Percentiles rank a stretch among this genome's conserved stretches.
Evolutionary conservation across 176 grass and related monocot species (phyloP).

Genomic region (Zoysia pacifica): DNA sequence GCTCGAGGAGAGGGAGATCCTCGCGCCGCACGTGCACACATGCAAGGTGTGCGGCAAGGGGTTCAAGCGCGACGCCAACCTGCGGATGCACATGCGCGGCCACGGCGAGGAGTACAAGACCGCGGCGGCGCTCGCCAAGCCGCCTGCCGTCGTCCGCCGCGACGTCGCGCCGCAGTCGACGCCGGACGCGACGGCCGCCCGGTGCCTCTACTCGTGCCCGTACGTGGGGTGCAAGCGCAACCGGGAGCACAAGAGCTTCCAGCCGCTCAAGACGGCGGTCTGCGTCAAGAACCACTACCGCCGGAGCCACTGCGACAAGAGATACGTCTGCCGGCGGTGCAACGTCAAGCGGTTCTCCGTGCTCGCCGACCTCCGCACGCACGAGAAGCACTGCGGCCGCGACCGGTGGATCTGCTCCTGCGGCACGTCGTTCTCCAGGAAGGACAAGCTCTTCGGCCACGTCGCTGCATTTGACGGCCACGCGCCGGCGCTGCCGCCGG

Average conservation of each 20-base stretch:
- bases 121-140: slow-evolving; percentile 65
- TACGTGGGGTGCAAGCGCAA: slow-evolving; percentile 84
- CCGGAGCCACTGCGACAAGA: slow-evolving; percentile 92
- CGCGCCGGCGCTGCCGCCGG: slow-evolving; percentile 49
- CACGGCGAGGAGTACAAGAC: slow-evolving; percentile 87
- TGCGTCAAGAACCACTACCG: slow-evolving; percentile 98
- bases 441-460: slow-evolving; percentile 92
- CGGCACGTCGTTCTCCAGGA: slow-evolving; percentile 81
- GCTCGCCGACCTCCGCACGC: slow-evolving; percentile 83
- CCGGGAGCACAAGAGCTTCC: slow-evolving; percentile 71
- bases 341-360: slow-evolving; percentile 93
- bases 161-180: not conserved
- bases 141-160: not conserved
- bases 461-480: slow-evolving; percentile 84
- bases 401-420: slow-evolving; percentile 85
- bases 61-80: slow-evolving; percentile 99
- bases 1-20: slow-evolving; percentile 73
- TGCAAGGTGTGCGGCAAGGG: slow-evolving; percentile 94
- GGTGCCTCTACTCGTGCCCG: slow-evolving; percentile 75
- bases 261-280: slow-evolving; percentile 71
- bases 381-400: slow-evolving; percentile 91
- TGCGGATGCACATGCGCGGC: slow-evolving; percentile 98
- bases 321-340: slow-evolving; percentile 68
- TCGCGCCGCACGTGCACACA: slow-evolving; percentile 76
- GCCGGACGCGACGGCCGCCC: not conserved